Percentiles rank a stretch among this genome's conserved stretches.
These are phyloP conservation scores for Arthrobotrys sinensis DNA, from an alignment of 2,329 filamentous ascomycete species.

Conservation along the genomic window DNA sequence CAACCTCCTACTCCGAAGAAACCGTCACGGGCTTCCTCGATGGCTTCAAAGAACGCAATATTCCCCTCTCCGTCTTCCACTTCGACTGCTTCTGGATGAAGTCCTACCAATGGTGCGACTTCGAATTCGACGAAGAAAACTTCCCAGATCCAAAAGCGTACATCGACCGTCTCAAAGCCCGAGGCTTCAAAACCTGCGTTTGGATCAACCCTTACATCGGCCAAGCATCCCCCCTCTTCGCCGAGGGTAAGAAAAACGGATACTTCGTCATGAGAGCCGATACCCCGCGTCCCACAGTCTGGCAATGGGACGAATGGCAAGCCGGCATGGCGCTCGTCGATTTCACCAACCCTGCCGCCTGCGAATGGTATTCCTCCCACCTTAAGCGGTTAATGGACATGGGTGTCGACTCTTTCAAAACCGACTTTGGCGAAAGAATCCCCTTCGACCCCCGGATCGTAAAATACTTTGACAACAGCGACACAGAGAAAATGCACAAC, in stretches of 20 bases:
- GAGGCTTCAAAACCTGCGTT: conserved; percentile 78
- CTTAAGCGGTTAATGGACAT: conserved; percentile 77
- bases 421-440: conserved; percentile 82
- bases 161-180: conserved; percentile 76
- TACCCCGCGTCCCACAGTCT: conserved; percentile 73
- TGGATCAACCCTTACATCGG: conserved; percentile 84
- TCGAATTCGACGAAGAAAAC: conserved; percentile 77
- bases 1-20: conserved; percentile 79
- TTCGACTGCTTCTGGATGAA: conserved; percentile 86
- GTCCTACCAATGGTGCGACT: conserved; percentile 82
- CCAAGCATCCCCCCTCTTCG: conserved; percentile 78
- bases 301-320: conserved; percentile 85
- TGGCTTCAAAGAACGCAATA: conserved; percentile 77
- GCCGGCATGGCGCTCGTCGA: conserved; percentile 82
- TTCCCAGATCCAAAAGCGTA: conserved; percentile 79
- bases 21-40: conserved; percentile 79
- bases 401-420: conserved; percentile 81
- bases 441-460: conserved; percentile 74
- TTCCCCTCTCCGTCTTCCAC: conserved; percentile 80
- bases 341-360: conserved; percentile 80
- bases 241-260: conserved; percentile 76
- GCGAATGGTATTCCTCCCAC: conserved; percentile 76
- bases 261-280: conserved; percentile 80
- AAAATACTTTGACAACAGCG: conserved; percentile 75
- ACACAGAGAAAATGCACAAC: conserved; percentile 81